Evolutionary conservation across 495 filamentous ascomycete species (phyloP), one percentile per base, ranked within the genome.

Genomic region (Aspergillus olivimuriae): DNA sequence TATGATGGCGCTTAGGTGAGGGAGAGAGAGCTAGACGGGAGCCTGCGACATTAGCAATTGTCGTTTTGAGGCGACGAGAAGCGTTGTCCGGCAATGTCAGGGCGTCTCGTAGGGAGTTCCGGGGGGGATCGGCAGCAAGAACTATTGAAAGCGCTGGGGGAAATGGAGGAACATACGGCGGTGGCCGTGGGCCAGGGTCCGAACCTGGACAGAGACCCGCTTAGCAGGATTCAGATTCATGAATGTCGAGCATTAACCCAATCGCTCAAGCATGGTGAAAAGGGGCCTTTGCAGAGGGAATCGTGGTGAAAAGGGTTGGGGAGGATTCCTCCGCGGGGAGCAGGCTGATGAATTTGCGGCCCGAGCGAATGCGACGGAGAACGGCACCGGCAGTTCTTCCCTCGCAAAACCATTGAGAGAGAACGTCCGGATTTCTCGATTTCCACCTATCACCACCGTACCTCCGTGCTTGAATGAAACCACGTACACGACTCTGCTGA

Each of bases 151-250:
- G 51, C 19, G 26, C 33, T 17, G 21, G 36, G 44, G 39, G 43
- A n/a, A 11, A 34, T 48, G 14, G 31, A 24, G 35, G n/a, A 28
- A 62, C 68, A 14, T 66, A 70, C 67, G 51, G 50, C 67, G 52
- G 50, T 50, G 60, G 59, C 50, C 44, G 43, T 63, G 50, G 44
- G 58, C 55, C 60, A 58, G 55, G 54, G 61, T 54, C 65, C 65
- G 61, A 48, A 55, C 59, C 53, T 52, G 61, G 61, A 68, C 67
- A 52, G 67, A 63, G 56, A 65, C 61, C 59, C 60, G 65, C 62
- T 61, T 65, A 26, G 60, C 53, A 56, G 58, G 55, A 62, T 56
- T 50, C 57, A 58, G 41, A 65, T 58, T 68, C 68, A 72, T 72
- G 64, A 69, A 69, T 58, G 56, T 52, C 56, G 57, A 48, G 52